phyloP scores from a whole-genome alignment of 805 yeast genomes.

The Spathaspora passalidarum region DNA sequence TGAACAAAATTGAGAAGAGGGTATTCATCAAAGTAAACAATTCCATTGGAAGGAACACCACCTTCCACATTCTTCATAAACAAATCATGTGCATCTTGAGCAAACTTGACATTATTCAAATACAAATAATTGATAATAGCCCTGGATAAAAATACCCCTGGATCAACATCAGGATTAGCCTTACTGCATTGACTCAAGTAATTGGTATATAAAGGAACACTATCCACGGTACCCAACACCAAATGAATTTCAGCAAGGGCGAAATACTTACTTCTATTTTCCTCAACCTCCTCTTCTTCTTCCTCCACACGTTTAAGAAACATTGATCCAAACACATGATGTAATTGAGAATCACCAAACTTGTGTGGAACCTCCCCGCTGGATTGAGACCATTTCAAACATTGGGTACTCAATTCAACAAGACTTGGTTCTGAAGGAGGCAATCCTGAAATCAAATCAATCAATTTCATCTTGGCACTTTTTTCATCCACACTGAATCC shows the following conservation, averaged over 20 bases:
- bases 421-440: constrained; percentile 47
- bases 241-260: constrained; percentile 74
- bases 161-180: constrained; percentile 21
- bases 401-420: constrained; percentile 62
- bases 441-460: constrained; percentile 45
- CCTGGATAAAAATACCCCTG: constrained; percentile 46
- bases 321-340: constrained; percentile 69
- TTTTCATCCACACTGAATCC: constrained; percentile 34
- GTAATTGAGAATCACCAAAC: constrained; percentile 74
- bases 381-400: constrained; percentile 63
- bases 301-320: constrained; percentile 39
- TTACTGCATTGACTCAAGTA: constrained; percentile 46
- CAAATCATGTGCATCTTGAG: constrained; percentile 29
- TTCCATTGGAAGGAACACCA: constrained; percentile 13
- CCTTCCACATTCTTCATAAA: constrained; percentile 25
- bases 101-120: constrained; percentile 63
- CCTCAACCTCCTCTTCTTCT: constrained; percentile 12
- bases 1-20: constrained; percentile 67
- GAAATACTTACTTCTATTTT: constrained; percentile 34
- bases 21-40: constrained; percentile 36
- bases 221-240: constrained; percentile 61
- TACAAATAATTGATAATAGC: constrained; percentile 74
- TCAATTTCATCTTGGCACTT: constrained; percentile 43
- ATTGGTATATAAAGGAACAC: constrained; percentile 37
- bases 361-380: constrained; percentile 36